phyloP scores from a whole-genome alignment of 2,329 filamentous ascomycete species.

The Pezicula carpinea region DNA sequence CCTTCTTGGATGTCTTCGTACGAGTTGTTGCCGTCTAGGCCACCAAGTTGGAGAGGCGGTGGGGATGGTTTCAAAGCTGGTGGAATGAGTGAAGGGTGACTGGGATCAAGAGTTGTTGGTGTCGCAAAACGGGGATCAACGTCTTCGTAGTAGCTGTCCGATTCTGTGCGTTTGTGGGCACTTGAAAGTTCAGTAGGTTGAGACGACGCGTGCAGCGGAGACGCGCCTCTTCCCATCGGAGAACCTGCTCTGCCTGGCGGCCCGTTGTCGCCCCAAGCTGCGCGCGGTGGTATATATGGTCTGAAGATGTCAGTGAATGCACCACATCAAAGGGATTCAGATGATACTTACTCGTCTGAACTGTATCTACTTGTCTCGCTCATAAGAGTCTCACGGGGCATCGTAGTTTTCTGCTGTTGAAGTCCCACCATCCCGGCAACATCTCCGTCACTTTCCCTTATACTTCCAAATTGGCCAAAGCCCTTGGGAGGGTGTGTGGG shows the following conservation, averaged over 20 bases:
- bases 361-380: slow-evolving; percentile 72
- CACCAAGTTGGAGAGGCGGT: slow-evolving; percentile 12
- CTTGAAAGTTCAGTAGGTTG: slow-evolving; percentile 33
- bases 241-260: slow-evolving; percentile 30
- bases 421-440: slow-evolving; percentile 70
- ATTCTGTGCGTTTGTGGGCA: slow-evolving; percentile 19
- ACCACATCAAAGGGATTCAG: slow-evolving; percentile 2
- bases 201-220: slow-evolving; percentile 36
- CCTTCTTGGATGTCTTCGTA: slow-evolving; percentile 61
- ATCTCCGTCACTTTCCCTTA: slow-evolving; percentile 64
- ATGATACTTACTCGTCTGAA: slow-evolving; percentile 60
- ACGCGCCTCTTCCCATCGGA: slow-evolving; percentile 14
- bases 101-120: slow-evolving; percentile 21
- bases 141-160: slow-evolving; percentile 78
- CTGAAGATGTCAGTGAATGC: slow-evolving; percentile 17
- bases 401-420: slow-evolving; percentile 49
- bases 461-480: slow-evolving; percentile 40
- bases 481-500: slow-evolving; percentile 37
- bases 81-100: slow-evolving; percentile 24
- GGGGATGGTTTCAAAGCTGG: slow-evolving; percentile 25
- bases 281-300: slow-evolving; percentile 48
- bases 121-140: slow-evolving; percentile 82
- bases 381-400: slow-evolving; percentile 45
- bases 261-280: slow-evolving; percentile 49
- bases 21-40: slow-evolving; percentile 34